These are phyloP conservation scores for Penicillium olsonii DNA, from an alignment of 2,329 filamentous ascomycete species.

Conservation along the genomic window DNA sequence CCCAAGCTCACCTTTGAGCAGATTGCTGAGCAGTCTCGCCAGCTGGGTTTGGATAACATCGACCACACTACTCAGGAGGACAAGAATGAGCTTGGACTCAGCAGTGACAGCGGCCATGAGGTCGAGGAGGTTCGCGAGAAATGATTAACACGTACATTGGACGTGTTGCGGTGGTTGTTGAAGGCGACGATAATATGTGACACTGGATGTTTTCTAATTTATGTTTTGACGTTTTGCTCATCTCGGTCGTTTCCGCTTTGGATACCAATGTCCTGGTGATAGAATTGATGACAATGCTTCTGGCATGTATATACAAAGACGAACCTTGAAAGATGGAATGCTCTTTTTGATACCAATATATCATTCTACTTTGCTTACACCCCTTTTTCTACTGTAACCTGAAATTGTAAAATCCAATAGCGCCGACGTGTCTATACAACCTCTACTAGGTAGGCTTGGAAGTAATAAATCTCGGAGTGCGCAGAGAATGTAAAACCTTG, in stretches of 20 bases:
- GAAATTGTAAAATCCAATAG: too few species aligned
- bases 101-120: slow-evolving; percentile 17
- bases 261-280: slow-evolving; percentile 2
- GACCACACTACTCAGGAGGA: slow-evolving; percentile 7
- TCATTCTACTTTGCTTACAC: neutral
- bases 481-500: too few species aligned
- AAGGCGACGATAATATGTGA: slow-evolving; percentile 1
- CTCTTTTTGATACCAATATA: neutral
- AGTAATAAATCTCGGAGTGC: too few species aligned
- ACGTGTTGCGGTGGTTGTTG: neutral
- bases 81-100: slow-evolving; percentile 26
- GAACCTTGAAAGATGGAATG: neutral
- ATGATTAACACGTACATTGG: neutral
- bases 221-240: neutral
- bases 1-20: slow-evolving; percentile 33
- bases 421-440: too few species aligned
- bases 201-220: neutral
- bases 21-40: slow-evolving; percentile 25
- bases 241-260: neutral
- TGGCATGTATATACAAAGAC: neutral
- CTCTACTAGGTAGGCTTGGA: too few species aligned
- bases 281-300: slow-evolving; percentile 1
- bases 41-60: slow-evolving; percentile 23
- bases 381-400: too few species aligned
- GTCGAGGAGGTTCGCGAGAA: slow-evolving; percentile 10